These are phyloP conservation scores for Fusarium sublunatum DNA, from an alignment of 2,329 filamentous ascomycete species.

Conservation along the genomic window DNA sequence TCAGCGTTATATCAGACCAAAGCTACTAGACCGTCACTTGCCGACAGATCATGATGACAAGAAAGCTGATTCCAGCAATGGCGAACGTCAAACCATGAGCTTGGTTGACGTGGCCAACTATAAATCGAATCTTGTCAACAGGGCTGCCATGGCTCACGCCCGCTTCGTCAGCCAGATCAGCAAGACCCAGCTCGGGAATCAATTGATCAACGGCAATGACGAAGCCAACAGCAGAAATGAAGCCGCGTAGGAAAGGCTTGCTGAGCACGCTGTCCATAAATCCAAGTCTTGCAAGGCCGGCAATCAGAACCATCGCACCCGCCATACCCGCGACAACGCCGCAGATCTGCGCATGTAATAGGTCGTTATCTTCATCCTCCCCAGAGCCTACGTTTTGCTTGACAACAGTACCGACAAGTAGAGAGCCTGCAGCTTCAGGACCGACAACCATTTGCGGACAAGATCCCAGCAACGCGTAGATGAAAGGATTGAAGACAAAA, in stretches of 20 bases:
- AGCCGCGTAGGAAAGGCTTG: conserved; percentile 89
- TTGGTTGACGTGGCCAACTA: conserved; percentile 72
- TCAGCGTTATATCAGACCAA: conserved; percentile 8
- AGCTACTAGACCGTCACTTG: conserved; percentile 53
- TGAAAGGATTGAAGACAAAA: conserved; percentile 90
- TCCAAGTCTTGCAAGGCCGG: conserved; percentile 85
- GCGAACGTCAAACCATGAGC: conserved; percentile 80
- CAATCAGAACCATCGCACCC: conserved; percentile 87
- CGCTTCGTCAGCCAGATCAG: conserved; percentile 69
- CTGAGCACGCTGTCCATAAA: conserved; percentile 96
- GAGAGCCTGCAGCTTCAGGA: conserved; percentile 91
- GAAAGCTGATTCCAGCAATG: conserved; percentile 82
- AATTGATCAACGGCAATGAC: conserved; percentile 96
- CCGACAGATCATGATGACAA: conserved; percentile 90
- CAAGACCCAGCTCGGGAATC: conserved; percentile 88
- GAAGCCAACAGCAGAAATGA: conserved; percentile 96
- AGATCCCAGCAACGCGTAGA: conserved; percentile 92
- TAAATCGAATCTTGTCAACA: conserved; percentile 85
- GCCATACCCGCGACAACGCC: conserved; percentile 90
- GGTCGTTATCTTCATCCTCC: conserved; percentile 69
- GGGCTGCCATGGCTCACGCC: conserved; percentile 86
- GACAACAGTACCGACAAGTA: conserved; percentile 89
- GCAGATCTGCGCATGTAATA: conserved; percentile 81
- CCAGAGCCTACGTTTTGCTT: conserved; percentile 79
- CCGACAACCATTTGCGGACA: conserved; percentile 95